Evolutionary conservation across 73 alveolate genomes (phyloP).

Genomic region (Stentor roeselii): DNA sequence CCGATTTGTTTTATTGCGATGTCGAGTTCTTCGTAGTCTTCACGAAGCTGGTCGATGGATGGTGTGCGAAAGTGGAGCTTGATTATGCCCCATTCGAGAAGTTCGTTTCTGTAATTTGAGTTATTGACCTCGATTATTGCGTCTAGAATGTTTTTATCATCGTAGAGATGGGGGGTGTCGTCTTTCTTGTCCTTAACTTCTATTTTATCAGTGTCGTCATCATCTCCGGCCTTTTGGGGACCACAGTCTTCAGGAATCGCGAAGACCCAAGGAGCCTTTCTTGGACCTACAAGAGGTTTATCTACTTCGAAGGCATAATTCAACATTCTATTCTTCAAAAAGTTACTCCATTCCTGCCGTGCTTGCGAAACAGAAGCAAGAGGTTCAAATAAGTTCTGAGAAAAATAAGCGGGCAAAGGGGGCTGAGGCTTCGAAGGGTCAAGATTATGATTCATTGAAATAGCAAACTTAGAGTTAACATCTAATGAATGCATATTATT

Average conservation of each 20-base stretch:
- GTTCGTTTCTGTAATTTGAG: constrained; percentile 47
- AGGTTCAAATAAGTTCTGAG: constrained; percentile 56
- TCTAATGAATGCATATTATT: constrained; percentile 49
- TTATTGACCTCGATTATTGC: constrained; percentile 55
- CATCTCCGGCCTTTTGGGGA: background rate
- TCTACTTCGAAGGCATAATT: background rate
- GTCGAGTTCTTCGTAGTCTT: constrained; percentile 53
- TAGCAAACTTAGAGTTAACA: constrained; percentile 49
- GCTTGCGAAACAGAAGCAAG: constrained; percentile 61
- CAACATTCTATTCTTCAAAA: background rate
- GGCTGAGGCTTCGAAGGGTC: constrained; percentile 42
- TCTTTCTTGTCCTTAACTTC: constrained; percentile 27
- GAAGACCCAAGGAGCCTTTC: constrained; percentile 8
- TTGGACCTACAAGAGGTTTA: constrained; percentile 11
- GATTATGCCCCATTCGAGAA: constrained; percentile 60
- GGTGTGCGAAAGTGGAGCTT: constrained; percentile 54
- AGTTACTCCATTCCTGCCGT: constrained; percentile 52
- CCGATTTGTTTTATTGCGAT: constrained; percentile 62
- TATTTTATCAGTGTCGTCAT: background rate
- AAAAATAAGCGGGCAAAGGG: constrained; percentile 51
- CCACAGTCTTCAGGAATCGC: constrained; percentile 25
- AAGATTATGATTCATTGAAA: constrained; percentile 34
- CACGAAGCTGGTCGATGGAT: constrained; percentile 55
- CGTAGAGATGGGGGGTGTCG: constrained; percentile 34
- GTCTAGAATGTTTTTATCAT: constrained; percentile 32